Conservation (phyloP, 1,139 yeast genomes). For the Lodderomyces orthopsilosis region DNA sequence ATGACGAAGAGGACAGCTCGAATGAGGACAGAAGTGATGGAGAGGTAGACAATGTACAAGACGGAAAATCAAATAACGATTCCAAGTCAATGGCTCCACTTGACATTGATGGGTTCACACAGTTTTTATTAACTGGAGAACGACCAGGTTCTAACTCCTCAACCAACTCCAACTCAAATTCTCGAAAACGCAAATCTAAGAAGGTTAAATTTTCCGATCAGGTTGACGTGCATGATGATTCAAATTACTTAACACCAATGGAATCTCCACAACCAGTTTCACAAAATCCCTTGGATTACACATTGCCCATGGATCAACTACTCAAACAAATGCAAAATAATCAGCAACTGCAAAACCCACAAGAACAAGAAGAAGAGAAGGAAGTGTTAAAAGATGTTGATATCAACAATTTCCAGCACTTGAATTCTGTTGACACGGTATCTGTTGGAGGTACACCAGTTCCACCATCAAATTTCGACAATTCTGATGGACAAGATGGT, state of each 20-base stretch:
- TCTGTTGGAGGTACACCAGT: slow-evolving; percentile 58
- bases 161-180: slow-evolving; percentile 7
- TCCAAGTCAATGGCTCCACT: slow-evolving; percentile 27
- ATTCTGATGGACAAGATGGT: background rate
- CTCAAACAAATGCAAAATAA: slow-evolving; percentile 39
- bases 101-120: slow-evolving; percentile 73
- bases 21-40: slow-evolving; percentile 13
- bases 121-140: slow-evolving; percentile 70
- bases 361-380: slow-evolving; percentile 43
- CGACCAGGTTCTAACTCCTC: slow-evolving; percentile 37
- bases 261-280: slow-evolving; percentile 23
- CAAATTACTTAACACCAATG: slow-evolving; percentile 19
- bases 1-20: slow-evolving; percentile 41
- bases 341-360: slow-evolving; percentile 21
- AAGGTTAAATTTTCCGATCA: slow-evolving; percentile 73
- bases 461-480: slow-evolving; percentile 8
- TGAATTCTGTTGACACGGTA: slow-evolving; percentile 61
- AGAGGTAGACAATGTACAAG: background rate
- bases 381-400: slow-evolving; percentile 67
- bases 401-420: slow-evolving; percentile 62
- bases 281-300: slow-evolving; percentile 43
- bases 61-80: slow-evolving; percentile 3
- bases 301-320: slow-evolving; percentile 74
- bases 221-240: slow-evolving; percentile 38
- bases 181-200: slow-evolving; percentile 39